Evolutionary conservation across 2,329 filamentous ascomycete genomes (phyloP).

Genomic region (Pestalotiopsis sp.): DNA sequence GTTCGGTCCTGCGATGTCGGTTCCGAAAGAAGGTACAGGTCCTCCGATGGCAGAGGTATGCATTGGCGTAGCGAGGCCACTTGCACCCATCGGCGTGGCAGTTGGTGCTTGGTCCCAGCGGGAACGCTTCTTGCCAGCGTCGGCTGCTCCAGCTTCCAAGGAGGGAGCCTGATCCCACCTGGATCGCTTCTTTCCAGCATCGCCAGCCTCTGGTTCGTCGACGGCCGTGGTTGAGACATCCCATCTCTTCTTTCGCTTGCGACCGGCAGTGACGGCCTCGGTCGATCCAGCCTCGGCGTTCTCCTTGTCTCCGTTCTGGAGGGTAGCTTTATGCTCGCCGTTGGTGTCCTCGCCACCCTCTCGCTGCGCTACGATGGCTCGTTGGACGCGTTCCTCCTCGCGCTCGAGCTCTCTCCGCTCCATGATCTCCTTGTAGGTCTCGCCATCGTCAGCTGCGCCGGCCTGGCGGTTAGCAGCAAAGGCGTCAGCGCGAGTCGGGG

Average conservation of each 20-base stretch:
- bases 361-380: slow-evolving; percentile 75
- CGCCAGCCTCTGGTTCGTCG: slow-evolving; percentile 51
- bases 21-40: slow-evolving; percentile 70
- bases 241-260: slow-evolving; percentile 95
- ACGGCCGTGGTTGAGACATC: slow-evolving; percentile 69
- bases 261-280: slow-evolving; percentile 60
- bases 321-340: slow-evolving; percentile 68
- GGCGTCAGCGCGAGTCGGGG: slow-evolving; percentile 82
- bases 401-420: slow-evolving; percentile 85
- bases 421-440: slow-evolving; percentile 91
- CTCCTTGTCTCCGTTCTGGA: slow-evolving; percentile 77
- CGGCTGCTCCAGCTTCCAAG: slow-evolving; percentile 48
- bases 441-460: slow-evolving; percentile 69
- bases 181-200: slow-evolving; percentile 69
- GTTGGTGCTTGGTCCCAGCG: slow-evolving; percentile 91
- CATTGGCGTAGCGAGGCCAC: slow-evolving; percentile 77
- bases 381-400: slow-evolving; percentile 86
- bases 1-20: slow-evolving; percentile 79
- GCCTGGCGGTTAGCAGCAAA: slow-evolving; percentile 77
- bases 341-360: slow-evolving; percentile 59
- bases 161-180: slow-evolving; percentile 86
- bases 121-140: slow-evolving; percentile 73
- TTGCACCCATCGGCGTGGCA: slow-evolving; percentile 73
- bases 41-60: slow-evolving; percentile 67
- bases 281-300: slow-evolving; percentile 72